Percentiles rank a stretch among this genome's conserved stretches.
Evolutionary conservation across 768 basidiomycete species (phyloP).

Genomic region (Suillus subalutaceus): DNA sequence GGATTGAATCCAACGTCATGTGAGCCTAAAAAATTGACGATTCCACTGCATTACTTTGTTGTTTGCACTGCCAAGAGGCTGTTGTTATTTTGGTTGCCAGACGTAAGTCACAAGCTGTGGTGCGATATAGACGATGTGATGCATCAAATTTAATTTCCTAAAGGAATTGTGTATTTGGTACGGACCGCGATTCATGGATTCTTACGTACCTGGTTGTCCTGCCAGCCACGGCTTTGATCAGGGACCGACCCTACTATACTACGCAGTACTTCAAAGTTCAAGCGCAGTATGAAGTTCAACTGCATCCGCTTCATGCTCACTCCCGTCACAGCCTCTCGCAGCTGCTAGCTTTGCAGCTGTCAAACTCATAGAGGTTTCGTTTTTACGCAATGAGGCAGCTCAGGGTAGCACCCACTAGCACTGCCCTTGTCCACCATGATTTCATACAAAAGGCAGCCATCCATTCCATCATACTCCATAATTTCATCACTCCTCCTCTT

Average conservation of each 20-base stretch:
- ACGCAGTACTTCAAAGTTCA: neutral
- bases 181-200: neutral
- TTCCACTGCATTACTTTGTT: no score
- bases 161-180: no score
- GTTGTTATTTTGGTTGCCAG: no score
- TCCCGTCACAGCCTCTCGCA: neutral
- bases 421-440: slow-evolving; percentile 20
- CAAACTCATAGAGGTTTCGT: neutral
- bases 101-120: no score
- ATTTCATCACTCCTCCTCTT: slow-evolving; percentile 1
- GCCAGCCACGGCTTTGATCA: neutral
- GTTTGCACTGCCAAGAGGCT: no score
- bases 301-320: neutral
- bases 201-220: neutral
- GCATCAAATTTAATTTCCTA: no score
- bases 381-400: neutral
- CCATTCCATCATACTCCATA: slow-evolving; percentile 4
- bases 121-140: no score
- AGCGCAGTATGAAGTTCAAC: neutral
- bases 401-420: slow-evolving; percentile 13
- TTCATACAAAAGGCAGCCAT: slow-evolving; percentile 22
- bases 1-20: no score
- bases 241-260: neutral
- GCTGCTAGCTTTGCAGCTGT: neutral
- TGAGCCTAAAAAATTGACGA: neutral